These are phyloP conservation scores for Hymenoscyphus scutula DNA, from an alignment of 2,329 filamentous ascomycete genomes.

Conservation along the genomic window DNA sequence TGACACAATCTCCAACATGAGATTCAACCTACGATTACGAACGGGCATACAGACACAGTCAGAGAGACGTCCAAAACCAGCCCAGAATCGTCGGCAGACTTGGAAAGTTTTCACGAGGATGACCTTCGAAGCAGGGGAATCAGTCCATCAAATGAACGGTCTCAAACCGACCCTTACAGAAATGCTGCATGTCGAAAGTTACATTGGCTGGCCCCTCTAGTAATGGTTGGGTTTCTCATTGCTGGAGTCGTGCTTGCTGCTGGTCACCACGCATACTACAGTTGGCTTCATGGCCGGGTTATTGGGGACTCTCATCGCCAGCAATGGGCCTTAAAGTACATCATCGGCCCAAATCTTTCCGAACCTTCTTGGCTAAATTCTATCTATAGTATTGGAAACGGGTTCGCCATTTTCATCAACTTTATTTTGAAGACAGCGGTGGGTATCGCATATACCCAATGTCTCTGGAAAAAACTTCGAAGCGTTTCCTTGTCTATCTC, in stretches of 20 bases:
- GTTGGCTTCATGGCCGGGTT: constrained; percentile 1
- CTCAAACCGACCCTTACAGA: not conserved
- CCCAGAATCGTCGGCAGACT: not conserved
- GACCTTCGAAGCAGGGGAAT: not conserved
- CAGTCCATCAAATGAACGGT: not conserved
- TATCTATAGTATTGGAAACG: constrained; percentile 1
- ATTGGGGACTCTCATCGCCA: not conserved
- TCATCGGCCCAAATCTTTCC: no score
- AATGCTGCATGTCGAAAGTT: not conserved
- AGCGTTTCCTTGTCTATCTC: not conserved
- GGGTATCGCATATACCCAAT: constrained; percentile 2
- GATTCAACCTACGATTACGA: not conserved
- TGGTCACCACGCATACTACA: constrained; percentile 3
- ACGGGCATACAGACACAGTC: not conserved
- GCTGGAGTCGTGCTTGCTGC: not conserved
- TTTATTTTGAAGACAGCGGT: constrained; percentile 1
- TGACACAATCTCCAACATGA: not conserved
- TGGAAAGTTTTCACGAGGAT: not conserved
- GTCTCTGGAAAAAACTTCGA: constrained; percentile 5
- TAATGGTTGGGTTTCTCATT: not conserved
- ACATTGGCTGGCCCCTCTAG: not conserved
- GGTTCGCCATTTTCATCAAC: not conserved
- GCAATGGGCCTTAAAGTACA: not conserved
- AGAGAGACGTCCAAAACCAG: not conserved
- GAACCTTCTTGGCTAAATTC: not conserved